Evolutionary conservation across 2,329 filamentous ascomycete genomes (phyloP), one percentile per base, ranked within the genome.

Genomic region (Lasiodiplodia sp.): DNA sequence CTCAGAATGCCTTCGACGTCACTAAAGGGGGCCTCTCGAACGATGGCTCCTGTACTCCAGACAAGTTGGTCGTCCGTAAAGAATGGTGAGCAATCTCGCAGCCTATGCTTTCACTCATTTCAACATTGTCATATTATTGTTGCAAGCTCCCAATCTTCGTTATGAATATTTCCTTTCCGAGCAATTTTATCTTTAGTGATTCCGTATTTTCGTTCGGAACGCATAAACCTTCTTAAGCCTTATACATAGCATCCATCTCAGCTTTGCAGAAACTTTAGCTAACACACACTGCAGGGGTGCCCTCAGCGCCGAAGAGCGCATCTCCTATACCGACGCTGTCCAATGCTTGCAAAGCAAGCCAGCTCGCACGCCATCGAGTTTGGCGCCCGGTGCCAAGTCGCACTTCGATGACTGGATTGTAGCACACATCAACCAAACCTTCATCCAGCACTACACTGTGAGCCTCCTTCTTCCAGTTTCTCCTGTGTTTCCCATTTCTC

Each of bases 321-420:
- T 75, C 67, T 69, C 75, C 2, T 80, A 80, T 68, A 79, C 75
- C 49, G 68, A 75, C 25, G 79, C 79, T 4, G 78, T 80, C 6
- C 72, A 77, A 37, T 80, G 79, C 60, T 66, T 80, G 1, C 72
- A 74, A n/a, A 70, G 69, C 23, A 78, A 76, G 71, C 71, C 73
- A 11, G 68, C 74, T 12, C 75, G 75, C 38, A 79, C 77, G 2
- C 77, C 76, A 8, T 70, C 73, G 1, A 69, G 69, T 2, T 52
- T 75, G 8, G 72, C 75, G 2, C 72, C 78, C 2, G 79, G 78
- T 53, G 78, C 74, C 2, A 77, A 74, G 56, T 76, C 74, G 34
- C 74, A 78, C 10, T 79, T 76, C 62, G 79, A 80, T 69, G 78
- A 80, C 68, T 79, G 77, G 68, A 75, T 79, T 3, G 76, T 73